Evolutionary conservation across 2,329 filamentous ascomycete species (phyloP), one percentile per base, ranked within the genome.

Genomic region (Septoria linicola): DNA sequence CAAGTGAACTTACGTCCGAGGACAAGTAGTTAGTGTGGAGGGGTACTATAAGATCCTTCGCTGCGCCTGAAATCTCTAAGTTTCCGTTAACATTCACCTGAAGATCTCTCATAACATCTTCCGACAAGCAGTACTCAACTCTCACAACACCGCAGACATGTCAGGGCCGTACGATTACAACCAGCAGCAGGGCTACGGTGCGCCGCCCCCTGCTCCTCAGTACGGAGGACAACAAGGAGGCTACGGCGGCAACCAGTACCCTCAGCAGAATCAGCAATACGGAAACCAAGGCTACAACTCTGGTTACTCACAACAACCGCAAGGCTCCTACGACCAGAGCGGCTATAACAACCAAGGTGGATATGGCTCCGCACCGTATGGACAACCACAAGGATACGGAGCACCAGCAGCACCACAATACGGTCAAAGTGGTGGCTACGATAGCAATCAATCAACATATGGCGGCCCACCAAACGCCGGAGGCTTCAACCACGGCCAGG

Each of bases 81-180:
- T 30, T 41, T 14, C 30, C 43, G 39, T 21, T 11, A 21, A 30
- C 39, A 39, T 27, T 34, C 27, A 10, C 34, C 19, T 36, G 36
- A 42, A 10, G 17, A 6, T 32, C 17, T 25, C 27, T 8, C n/a
- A n/a, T n/a, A n/a, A 8, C 14, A 41, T 16, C 10, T n/a, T 37
- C 14, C 34, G 34, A 37, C 34, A 8, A 8, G 7, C 27, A 11
- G 39, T 20, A 39, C 36, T 42, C 16, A 21, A 35, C 27, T 14
- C 30, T 30, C 41, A 40, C 25, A 23, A 14, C 30, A 19, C 34
- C 23, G 8, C 21, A 41, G 19, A 20, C 51, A 80, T 80, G 78
- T 79, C 76, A 13, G 76, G 76, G 52, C 75, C 75, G 31, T 79
- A 80, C 70, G 72, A 76, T 57, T 79, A 80, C 70, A 72, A 76